These are phyloP conservation scores for Acacia pycnantha DNA, from an alignment of 331 rosid species.

Conservation along the genomic window DNA sequence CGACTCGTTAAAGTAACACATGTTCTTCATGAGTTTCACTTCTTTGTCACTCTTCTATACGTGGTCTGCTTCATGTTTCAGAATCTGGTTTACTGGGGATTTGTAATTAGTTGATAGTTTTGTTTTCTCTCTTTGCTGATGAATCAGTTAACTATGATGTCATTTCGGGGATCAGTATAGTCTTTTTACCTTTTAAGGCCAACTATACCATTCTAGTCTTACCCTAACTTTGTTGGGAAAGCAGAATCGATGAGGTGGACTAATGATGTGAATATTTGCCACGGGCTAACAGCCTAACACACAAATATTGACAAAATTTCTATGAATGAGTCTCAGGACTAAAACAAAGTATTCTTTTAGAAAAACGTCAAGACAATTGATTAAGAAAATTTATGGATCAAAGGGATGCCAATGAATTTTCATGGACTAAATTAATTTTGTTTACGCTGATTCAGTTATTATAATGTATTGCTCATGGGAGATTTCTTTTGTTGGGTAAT, in stretches of 20 bases:
- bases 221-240: neutral
- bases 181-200: neutral
- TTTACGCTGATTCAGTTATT: neutral
- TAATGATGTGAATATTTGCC: neutral
- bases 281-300: neutral
- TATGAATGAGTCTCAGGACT: neutral
- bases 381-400: neutral
- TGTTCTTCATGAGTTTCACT: neutral
- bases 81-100: neutral
- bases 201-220: neutral
- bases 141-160: neutral
- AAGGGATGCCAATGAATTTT: neutral
- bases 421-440: neutral
- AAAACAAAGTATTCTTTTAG: neutral
- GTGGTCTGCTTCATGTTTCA: neutral
- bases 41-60: neutral
- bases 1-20: slow-evolving; percentile 66
- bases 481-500: neutral
- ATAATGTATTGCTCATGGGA: neutral
- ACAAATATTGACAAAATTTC: neutral
- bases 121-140: neutral
- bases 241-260: neutral
- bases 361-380: neutral
- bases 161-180: neutral
- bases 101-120: neutral